Evolutionary conservation across 1,139 yeast genomes (phyloP).

Genomic region (Suhomyces atakaporum): DNA sequence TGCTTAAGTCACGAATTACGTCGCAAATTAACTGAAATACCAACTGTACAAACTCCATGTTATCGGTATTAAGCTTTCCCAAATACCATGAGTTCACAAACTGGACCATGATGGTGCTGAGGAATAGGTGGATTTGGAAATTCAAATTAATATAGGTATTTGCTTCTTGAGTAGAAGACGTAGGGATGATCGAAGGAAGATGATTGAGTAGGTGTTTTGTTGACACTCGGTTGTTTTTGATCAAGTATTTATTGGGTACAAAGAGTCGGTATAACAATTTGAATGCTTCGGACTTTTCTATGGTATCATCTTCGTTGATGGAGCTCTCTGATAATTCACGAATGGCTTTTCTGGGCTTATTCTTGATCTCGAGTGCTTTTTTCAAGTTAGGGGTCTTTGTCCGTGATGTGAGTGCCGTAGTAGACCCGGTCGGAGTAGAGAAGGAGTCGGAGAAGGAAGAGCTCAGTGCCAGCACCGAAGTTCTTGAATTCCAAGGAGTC

Average conservation of each 20-base stretch:
- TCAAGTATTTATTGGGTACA: conserved; percentile 35
- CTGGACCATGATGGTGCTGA: conserved; percentile 35
- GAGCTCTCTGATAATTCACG: conserved; percentile 2
- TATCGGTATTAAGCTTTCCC: conserved; percentile 40
- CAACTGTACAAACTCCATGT: conserved; percentile 33
- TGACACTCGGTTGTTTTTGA: conserved; percentile 29
- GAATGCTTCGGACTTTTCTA: conserved; percentile 28
- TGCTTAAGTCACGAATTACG: conserved; percentile 28
- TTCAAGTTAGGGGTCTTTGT: conserved; percentile 3
- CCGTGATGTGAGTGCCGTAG: no score
- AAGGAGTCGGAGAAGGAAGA: conserved; percentile 1
- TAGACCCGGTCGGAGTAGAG: conserved; percentile 8
- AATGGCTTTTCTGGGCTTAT: conserved; percentile 9
- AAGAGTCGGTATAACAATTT: conserved; percentile 36
- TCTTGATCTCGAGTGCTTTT: conserved; percentile 7
- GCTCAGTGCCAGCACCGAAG: conserved; percentile 3
- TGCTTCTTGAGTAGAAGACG: conserved; percentile 17
- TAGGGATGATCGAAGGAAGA: conserved; percentile 28
- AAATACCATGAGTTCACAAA: conserved; percentile 46
- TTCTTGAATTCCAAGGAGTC: neutral
- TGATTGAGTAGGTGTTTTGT: conserved; percentile 28
- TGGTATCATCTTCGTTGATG: conserved; percentile 1
- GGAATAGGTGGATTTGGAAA: conserved; percentile 40
- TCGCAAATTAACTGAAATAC: conserved; percentile 37
- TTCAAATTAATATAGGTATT: conserved; percentile 25